Conservation (phyloP, 768 basidiomycete genomes). For the Candolleomyces aberdarensis region DNA sequence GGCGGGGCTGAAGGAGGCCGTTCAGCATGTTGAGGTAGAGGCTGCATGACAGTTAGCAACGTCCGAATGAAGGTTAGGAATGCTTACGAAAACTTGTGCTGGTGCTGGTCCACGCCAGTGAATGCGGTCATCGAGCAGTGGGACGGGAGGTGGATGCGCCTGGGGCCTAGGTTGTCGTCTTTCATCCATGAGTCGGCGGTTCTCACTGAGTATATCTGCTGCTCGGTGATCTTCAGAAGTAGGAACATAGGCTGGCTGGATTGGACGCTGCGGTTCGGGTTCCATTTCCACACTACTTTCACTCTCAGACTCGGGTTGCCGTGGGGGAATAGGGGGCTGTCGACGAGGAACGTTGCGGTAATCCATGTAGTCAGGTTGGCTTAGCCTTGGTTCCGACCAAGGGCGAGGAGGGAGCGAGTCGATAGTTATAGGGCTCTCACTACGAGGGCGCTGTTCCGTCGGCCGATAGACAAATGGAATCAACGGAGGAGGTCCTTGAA, state of each 20-base stretch:
- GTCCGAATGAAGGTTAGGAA: too few species aligned
- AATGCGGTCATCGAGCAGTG: too few species aligned
- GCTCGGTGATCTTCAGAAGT: too few species aligned
- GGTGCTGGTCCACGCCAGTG: too few species aligned
- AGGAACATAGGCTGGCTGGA: neutral
- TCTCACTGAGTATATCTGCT: too few species aligned
- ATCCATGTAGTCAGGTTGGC: neutral
- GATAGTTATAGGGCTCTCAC: constrained; percentile 13
- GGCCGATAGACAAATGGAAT: constrained; percentile 15
- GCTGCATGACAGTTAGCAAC: neutral
- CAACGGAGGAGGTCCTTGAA: constrained; percentile 12
- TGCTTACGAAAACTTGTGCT: too few species aligned
- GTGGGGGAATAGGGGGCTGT: neutral
- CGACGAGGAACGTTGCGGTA: neutral
- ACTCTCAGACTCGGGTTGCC: too few species aligned
- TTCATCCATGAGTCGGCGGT: too few species aligned
- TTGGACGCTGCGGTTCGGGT: neutral
- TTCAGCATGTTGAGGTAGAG: neutral
- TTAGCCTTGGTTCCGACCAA: constrained; percentile 6
- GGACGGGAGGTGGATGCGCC: too few species aligned
- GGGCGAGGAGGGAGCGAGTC: constrained; percentile 11
- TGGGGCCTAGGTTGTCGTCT: too few species aligned
- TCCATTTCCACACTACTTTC: too few species aligned
- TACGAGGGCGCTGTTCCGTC: constrained; percentile 7
- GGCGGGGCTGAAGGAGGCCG: constrained; percentile 25